These are phyloP conservation scores for Tremellales sp. DNA, from an alignment of 1,284 basidiomycete genomes.

Conservation along the genomic window DNA sequence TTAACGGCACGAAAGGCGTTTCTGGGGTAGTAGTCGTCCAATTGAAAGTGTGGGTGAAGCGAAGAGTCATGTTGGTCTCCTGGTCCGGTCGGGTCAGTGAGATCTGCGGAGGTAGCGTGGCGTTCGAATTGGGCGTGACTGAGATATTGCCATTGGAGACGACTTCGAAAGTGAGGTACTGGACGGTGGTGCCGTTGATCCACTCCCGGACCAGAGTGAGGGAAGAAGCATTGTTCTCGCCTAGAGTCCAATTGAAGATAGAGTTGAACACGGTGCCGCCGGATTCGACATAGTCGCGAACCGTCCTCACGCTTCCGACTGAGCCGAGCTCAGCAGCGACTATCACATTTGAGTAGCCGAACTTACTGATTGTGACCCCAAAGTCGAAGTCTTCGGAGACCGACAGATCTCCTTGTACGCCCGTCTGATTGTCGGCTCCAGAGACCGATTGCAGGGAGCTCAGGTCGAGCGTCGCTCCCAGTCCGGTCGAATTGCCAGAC, in stretches of 20 bases:
- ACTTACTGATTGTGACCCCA: conserved; percentile 47
- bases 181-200: conserved; percentile 49
- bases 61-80: conserved; percentile 31
- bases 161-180: conserved; percentile 41
- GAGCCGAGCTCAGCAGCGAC: neutral
- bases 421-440: conserved; percentile 41
- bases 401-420: conserved; percentile 45
- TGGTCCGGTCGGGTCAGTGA: conserved; percentile 37
- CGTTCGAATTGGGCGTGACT: conserved; percentile 38
- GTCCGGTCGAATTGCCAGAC: conserved; percentile 1
- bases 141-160: conserved; percentile 33
- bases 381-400: conserved; percentile 46
- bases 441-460: conserved; percentile 11
- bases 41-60: conserved; percentile 49
- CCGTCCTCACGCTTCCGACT: conserved; percentile 50
- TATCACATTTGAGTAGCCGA: neutral
- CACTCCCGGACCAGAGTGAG: conserved; percentile 49
- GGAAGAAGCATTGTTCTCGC: conserved; percentile 34
- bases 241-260: conserved; percentile 53
- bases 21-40: conserved; percentile 43
- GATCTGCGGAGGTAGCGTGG: conserved; percentile 43
- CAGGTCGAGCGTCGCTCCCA: conserved; percentile 32
- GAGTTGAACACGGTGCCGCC: conserved; percentile 35
- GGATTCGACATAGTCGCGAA: conserved; percentile 48
- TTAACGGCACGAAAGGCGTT: conserved; percentile 22